Percentiles rank a stretch among this genome's conserved stretches.
These are phyloP conservation scores for Neurospora intermedia DNA, from an alignment of 495 filamentous ascomycete species.

Conservation along the genomic window DNA sequence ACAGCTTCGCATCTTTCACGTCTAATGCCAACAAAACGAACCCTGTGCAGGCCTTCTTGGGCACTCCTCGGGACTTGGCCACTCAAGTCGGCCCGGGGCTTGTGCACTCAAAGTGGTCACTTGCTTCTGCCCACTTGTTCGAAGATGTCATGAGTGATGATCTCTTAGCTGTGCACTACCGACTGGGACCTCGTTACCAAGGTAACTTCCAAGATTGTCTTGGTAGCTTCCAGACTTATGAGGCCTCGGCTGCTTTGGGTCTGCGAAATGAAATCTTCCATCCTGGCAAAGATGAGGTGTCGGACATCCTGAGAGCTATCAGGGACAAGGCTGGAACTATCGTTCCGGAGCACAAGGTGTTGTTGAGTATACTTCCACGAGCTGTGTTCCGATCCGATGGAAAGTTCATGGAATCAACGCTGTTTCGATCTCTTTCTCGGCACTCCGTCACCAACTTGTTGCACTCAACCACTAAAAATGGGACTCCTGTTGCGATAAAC, in stretches of 20 bases:
- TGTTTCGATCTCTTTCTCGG: constrained; percentile 66
- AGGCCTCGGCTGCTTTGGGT: constrained; percentile 83
- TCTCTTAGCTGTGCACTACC: constrained; percentile 78
- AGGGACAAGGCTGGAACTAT: constrained; percentile 69
- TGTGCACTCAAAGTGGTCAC: constrained; percentile 70
- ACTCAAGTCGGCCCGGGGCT: constrained; percentile 67
- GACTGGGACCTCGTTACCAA: constrained; percentile 79
- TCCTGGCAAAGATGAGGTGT: constrained; percentile 81
- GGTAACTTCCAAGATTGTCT: constrained; percentile 95
- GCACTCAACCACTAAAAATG: constrained; percentile 58
- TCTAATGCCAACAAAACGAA: constrained; percentile 45
- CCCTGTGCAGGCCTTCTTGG: constrained; percentile 82
- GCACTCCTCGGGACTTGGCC: constrained; percentile 85
- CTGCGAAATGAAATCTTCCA: constrained; percentile 86
- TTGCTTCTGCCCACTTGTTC: constrained; percentile 81
- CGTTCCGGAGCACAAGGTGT: constrained; percentile 68
- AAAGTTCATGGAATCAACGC: constrained; percentile 58
- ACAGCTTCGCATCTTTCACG: constrained; percentile 49
- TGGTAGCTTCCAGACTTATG: constrained; percentile 93
- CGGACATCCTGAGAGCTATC: constrained; percentile 84
- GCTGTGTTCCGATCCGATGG: constrained; percentile 70
- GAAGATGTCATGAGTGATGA: constrained; percentile 85
- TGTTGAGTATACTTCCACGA: constrained; percentile 73
- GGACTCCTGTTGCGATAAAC: constrained; percentile 76
- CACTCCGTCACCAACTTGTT: constrained; percentile 62